Percentiles rank a stretch among this genome's conserved stretches.
phyloP scores from a whole-genome alignment of 176 grass and related monocot species.

The Metroxylon sagu region DNA sequence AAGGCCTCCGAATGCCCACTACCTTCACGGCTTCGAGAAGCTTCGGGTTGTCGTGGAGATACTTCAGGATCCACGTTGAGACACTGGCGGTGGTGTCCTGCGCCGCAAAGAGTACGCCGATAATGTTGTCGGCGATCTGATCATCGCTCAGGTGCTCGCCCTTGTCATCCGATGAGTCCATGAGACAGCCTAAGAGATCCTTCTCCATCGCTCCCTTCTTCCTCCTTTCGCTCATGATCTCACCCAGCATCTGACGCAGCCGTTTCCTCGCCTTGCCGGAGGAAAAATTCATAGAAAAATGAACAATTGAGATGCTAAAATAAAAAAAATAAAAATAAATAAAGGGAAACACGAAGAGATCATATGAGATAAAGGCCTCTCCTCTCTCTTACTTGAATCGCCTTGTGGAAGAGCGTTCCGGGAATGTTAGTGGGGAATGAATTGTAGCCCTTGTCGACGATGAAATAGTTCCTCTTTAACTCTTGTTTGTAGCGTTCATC shows the following conservation, averaged over 20 bases:
- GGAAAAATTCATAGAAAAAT: too few species aligned
- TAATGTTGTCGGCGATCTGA: conserved; percentile 85
- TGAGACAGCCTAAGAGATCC: conserved; percentile 73
- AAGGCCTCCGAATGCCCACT: not conserved
- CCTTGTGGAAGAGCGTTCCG: conserved; percentile 55
- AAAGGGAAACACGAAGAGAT: too few species aligned
- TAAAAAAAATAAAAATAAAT: too few species aligned
- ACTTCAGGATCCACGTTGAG: conserved; percentile 92
- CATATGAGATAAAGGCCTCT: not conserved
- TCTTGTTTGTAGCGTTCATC: conserved; percentile 42
- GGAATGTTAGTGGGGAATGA: conserved; percentile 75
- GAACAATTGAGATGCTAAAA: too few species aligned
- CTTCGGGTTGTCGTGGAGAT: conserved; percentile 73
- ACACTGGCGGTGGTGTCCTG: conserved; percentile 97
- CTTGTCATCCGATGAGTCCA: conserved; percentile 36
- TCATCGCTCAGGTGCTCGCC: conserved; percentile 51
- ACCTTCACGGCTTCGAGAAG: conserved; percentile 56
- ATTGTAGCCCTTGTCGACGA: conserved; percentile 97
- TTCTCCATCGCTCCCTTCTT: conserved; percentile 18
- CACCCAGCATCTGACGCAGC: conserved; percentile 46
- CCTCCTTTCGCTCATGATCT: conserved; percentile 67
- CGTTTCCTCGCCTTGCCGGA: conserved; percentile 47
- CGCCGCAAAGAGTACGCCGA: conserved; percentile 90
- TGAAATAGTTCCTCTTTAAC: conserved; percentile 57
- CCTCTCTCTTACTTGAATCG: conserved; percentile 50